Evolutionary conservation across 768 basidiomycete species (phyloP), one percentile per base, ranked within the genome.

Genomic region (Xanthoconium purpureum): DNA sequence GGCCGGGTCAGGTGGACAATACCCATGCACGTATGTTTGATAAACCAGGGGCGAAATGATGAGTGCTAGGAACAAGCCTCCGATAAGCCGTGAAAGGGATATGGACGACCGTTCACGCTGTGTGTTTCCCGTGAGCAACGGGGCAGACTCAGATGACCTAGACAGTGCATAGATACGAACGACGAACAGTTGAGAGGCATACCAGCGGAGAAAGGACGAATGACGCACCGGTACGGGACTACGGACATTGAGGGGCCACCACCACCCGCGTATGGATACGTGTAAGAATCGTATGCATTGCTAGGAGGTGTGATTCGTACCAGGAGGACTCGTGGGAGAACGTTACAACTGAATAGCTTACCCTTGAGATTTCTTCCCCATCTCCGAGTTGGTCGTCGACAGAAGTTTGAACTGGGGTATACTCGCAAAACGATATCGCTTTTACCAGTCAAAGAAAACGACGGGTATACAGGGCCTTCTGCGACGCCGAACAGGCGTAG

Each of bases 1-100:
- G 37, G 35, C 33, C 2, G 54, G 43, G 14, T 62, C 59, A 0
- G 38, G 54, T 0, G 63, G 55, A 49, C 63, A 64, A 6, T 5
- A 32, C 5, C 9, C 0, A 20, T 62, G 63, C 15, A 38, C 17
- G 8, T 10, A 9, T 5, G 50, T 42, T 15, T 52, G 32, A 33
- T 53, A 43, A 11, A 13, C 15, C 20, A n/a, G 12, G 32, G 43
- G 20, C 0, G 37, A 44, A 32, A 63, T 0, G 15, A 35, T 17
- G 11, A 67, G 6, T 6, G 11, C 29, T 0, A 62, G 10, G 42
- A 13, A 28, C 28, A 7, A 32, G 46, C 11, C 14, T 15, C n/a
- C 50, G 14, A 52, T 17, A 8, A 0, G 24, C 12, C 12, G 30
- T 5, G n/a, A 12, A 12, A 12, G 5, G 14, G 35, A 18, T 5